Percentiles rank a stretch among this genome's conserved stretches.
These are phyloP conservation scores for Paxillus rubicundulus DNA, from an alignment of 768 basidiomycete genomes.

Conservation along the genomic window DNA sequence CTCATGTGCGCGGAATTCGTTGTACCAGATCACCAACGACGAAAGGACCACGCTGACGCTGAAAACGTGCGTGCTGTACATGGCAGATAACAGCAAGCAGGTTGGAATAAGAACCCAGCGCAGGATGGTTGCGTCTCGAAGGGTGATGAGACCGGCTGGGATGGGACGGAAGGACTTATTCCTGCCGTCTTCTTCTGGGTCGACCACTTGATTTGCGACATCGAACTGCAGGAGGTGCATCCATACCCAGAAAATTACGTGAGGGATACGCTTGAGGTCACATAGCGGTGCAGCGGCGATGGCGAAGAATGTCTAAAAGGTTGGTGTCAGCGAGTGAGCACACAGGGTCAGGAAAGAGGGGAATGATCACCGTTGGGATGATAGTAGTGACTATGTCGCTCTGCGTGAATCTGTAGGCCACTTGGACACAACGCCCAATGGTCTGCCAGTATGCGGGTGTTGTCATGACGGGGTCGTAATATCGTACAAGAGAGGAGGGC, in stretches of 20 bases:
- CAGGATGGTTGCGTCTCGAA: slow-evolving; percentile 34
- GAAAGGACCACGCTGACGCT: slow-evolving; percentile 30
- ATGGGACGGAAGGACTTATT: slow-evolving; percentile 48
- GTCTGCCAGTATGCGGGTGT: slow-evolving; percentile 9
- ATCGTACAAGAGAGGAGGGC: slow-evolving; percentile 7
- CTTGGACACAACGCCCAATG: slow-evolving; percentile 7
- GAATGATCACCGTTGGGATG: slow-evolving; percentile 23
- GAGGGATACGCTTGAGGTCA: slow-evolving; percentile 16
- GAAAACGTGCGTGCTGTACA: slow-evolving; percentile 32
- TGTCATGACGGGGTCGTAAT: slow-evolving; percentile 22
- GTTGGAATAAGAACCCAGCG: slow-evolving; percentile 36
- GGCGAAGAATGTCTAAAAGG: slow-evolving; percentile 35
- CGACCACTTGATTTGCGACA: slow-evolving; percentile 41
- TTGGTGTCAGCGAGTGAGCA: not conserved
- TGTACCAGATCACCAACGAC: slow-evolving; percentile 36
- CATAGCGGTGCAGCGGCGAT: slow-evolving; percentile 32
- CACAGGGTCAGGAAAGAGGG: not conserved
- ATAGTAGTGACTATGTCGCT: slow-evolving; percentile 25
- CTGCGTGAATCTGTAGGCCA: slow-evolving; percentile 26
- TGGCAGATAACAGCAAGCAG: slow-evolving; percentile 37
- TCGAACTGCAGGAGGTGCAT: slow-evolving; percentile 46
- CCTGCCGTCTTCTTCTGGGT: slow-evolving; percentile 40
- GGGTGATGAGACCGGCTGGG: slow-evolving; percentile 42
- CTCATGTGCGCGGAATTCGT: slow-evolving; percentile 30
- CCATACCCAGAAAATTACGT: slow-evolving; percentile 44